phyloP scores from a whole-genome alignment of 2,329 filamentous ascomycete genomes.

The Geosmithia flava region DNA sequence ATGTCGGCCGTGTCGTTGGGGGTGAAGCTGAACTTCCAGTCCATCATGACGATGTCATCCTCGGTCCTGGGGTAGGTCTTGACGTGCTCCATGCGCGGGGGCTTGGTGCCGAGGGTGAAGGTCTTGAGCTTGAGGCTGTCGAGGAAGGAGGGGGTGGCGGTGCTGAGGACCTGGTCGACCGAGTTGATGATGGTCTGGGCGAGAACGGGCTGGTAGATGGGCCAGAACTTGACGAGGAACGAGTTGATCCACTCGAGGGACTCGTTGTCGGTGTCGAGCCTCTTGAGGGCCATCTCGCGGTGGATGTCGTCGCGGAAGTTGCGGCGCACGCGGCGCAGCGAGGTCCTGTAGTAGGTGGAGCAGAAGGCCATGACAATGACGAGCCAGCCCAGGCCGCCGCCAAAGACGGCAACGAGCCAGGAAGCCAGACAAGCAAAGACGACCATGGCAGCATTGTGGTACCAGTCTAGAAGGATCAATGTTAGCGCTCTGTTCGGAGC shows the following conservation, averaged over 20 bases:
- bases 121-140: conserved; percentile 90
- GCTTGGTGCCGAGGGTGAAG: conserved; percentile 89
- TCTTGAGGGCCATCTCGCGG: conserved; percentile 77
- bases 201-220: conserved; percentile 90
- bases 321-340: conserved; percentile 79
- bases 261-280: conserved; percentile 80
- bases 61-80: conserved; percentile 96
- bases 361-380: conserved; percentile 87
- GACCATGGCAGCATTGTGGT: conserved; percentile 92
- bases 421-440: conserved; percentile 83
- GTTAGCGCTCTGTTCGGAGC: conserved; percentile 1
- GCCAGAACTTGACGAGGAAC: conserved; percentile 98
- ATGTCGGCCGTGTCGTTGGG: conserved; percentile 89
- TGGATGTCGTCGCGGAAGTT: conserved; percentile 94
- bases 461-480: conserved; percentile 60
- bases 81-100: conserved; percentile 91
- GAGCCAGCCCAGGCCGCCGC: conserved; percentile 86
- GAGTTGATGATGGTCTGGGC: conserved; percentile 86
- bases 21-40: conserved; percentile 99
- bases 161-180: conserved; percentile 91
- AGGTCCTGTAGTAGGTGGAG: conserved; percentile 93
- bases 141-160: conserved; percentile 79
- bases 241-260: conserved; percentile 99
- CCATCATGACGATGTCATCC: conserved; percentile 94
- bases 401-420: conserved; percentile 80